A percentile compares a stretch with the other conserved stretches of the same genome.
Conservation (phyloP, 2,329 filamentous ascomycete genomes). For the Trichophyton simii region DNA sequence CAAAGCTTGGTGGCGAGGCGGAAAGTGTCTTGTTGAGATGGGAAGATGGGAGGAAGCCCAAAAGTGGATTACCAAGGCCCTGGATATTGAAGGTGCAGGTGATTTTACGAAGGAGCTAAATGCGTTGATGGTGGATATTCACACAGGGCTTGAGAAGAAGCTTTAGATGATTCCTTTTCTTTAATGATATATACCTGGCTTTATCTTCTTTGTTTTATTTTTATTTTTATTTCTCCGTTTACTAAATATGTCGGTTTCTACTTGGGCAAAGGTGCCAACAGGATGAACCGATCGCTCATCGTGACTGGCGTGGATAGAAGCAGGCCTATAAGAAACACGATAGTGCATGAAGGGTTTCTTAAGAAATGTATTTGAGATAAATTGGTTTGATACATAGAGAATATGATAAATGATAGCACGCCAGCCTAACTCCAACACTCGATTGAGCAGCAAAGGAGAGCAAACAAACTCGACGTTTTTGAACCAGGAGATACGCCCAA, state of each 20-base stretch:
- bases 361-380: not conserved
- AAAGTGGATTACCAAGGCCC: constrained; percentile 60
- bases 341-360: not conserved
- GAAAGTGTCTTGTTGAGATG: constrained; percentile 83
- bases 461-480: not conserved
- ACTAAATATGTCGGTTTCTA: not conserved
- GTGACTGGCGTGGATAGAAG: too few species aligned
- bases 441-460: not conserved
- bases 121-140: constrained; percentile 49
- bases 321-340: too few species aligned
- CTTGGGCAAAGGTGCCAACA: not conserved
- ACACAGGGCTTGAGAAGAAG: constrained; percentile 47
- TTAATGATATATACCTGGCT: not conserved
- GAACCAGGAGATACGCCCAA: not conserved
- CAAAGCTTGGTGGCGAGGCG: constrained; percentile 89
- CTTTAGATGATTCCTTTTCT: not conserved
- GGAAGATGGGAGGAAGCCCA: constrained; percentile 67
- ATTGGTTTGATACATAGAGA: not conserved
- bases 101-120: constrained; percentile 40
- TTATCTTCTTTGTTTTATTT: not conserved
- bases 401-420: not conserved
- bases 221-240: not conserved
- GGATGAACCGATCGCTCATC: not conserved
- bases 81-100: constrained; percentile 62
- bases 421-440: not conserved